A percentile compares a stretch with the other conserved stretches of the same genome.
These are phyloP conservation scores for Cucumis hystrix DNA, from an alignment of 306 rosid genomes.

Conservation along the genomic window DNA sequence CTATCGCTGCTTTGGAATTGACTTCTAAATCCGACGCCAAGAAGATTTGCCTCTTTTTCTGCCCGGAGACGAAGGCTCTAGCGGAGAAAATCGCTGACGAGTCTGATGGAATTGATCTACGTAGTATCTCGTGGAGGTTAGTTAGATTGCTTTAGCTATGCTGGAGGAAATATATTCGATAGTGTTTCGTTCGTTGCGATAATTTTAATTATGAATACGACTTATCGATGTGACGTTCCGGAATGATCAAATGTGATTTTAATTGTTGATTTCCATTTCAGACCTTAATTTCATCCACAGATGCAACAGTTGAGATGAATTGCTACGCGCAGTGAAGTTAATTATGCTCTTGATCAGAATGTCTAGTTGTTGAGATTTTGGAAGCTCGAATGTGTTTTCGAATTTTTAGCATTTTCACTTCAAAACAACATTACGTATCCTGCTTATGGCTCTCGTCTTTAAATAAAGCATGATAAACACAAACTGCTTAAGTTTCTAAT, in stretches of 20 bases:
- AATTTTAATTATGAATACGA: neutral
- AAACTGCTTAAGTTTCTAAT: neutral
- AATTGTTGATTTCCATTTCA: neutral
- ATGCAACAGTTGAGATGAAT: neutral
- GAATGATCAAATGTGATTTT: neutral
- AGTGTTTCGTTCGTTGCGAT: neutral
- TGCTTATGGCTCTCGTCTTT: neutral
- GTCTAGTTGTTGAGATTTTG: neutral
- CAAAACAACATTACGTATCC: neutral
- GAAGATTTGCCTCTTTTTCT: conserved; percentile 65
- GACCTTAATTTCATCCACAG: neutral
- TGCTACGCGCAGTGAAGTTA: neutral
- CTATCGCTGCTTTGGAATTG: conserved; percentile 23
- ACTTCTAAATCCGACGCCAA: conserved; percentile 25
- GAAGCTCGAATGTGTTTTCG: neutral
- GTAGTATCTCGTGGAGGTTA: conserved; percentile 67
- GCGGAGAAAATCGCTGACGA: conserved; percentile 65
- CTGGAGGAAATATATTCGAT: neutral
- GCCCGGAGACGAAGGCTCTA: conserved; percentile 66
- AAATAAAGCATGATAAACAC: neutral
- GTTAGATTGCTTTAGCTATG: conserved; percentile 13
- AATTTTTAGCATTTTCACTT: neutral
- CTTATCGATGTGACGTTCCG: neutral
- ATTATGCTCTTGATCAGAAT: neutral
- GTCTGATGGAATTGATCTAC: conserved; percentile 63